Base-by-base conservation (phyloP, 1,284 basidiomycete genomes). In the Pisolithus thermaeus region DNA sequence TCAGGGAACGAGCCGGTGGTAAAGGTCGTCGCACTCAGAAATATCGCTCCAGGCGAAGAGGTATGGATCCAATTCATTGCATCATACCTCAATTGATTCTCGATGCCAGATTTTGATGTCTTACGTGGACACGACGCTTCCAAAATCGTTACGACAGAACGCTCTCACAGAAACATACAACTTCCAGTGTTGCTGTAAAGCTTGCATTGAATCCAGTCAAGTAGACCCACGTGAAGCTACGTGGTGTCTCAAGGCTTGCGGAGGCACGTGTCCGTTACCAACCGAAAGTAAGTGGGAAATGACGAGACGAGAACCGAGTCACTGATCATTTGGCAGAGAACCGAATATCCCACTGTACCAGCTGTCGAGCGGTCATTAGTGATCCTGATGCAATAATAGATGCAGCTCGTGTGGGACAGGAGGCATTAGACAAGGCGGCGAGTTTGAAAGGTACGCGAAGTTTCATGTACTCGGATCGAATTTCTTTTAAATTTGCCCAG, bases 81-180 rank as follows among this genome's bases (percentile, higher is more conserved):
- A 25, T 12, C n/a, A 9, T 9, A 8, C 7, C 30, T 38, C 12
- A 14, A 47, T 35, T 47, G 27, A 28, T 9, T 8, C 25, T 28
- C 23, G 30, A 42, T 20, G 16, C 9, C 54, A 83, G 83, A 67
- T 82, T 25, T 55, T 84, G 49, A 92, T 86, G 1, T 78, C 90
- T 12, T 98, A 98, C 61, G 78, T 97, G 44, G 95, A 98, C 65
- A 81, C 87, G 2, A 89, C 84, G 1, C 73, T 89, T 12, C 87
- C 90, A 0, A 69, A 68, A 7, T 56, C 65, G 1, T 68, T 78
- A 23, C 77, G 93, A 28, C 83, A 80, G 57, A 64, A 70, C 20
- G 73, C 80, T 6, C 71, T 96, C 20, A 64, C 71, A 47, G 81
- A 87, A 58, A 84, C 87, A 1, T 97, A 98, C 67, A 77, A 80